Base-by-base conservation (phyloP, 208 protist genomes). In the Jaenimonas drosophilae region DNA sequence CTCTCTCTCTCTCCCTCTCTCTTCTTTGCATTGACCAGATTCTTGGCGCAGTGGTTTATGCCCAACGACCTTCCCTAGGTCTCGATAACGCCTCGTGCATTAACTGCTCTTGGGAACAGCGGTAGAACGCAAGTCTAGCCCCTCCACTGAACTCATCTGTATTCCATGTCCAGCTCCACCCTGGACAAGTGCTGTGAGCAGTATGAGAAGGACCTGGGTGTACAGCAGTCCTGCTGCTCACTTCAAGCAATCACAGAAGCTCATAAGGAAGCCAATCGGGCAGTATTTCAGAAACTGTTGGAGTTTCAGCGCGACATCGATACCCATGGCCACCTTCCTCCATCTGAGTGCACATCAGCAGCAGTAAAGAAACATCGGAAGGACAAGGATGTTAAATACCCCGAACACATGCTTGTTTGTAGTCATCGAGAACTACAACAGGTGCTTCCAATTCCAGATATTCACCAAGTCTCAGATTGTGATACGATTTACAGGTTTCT, bases 401-500 rank as follows among this genome's bases (percentile, higher is more conserved):
- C 71, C 12, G 65, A 80, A 45, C 57, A 42, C 44, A 32, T 75
- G 17, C 56, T 39, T 14, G 30, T 80, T 4, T 20, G 17, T 0
- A 42, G 58, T 26, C 59, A 54, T 9, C 65, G 49, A 5, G 42
- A 60, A 26, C 56, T 75, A 9, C 53, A 56, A 44, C 55, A 79
- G 33, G 51, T 80, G 5, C 23, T 80, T 32, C 72, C 72, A 12
- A 73, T 80, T 21, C 63, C 66, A 6, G 72, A 80, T 31, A 52
- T 80, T 14, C 65, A 80, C 59, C 70, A 80, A 42, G 14, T 72
- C 1, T 66, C 49, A 32, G 72, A 80, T 59, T 80, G 72, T 41
- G 72, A 80, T 25, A 37, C 48, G 5, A 80, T 80, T 33, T 80
- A 76, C 42, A 65, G 72, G 37, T 80, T 72, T 25, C 54, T 80